A percentile compares a stretch with the other conserved stretches of the same genome.
These are phyloP conservation scores for Chlorella sp. DNA, from an alignment of 139 green algal species.

Conservation along the genomic window DNA sequence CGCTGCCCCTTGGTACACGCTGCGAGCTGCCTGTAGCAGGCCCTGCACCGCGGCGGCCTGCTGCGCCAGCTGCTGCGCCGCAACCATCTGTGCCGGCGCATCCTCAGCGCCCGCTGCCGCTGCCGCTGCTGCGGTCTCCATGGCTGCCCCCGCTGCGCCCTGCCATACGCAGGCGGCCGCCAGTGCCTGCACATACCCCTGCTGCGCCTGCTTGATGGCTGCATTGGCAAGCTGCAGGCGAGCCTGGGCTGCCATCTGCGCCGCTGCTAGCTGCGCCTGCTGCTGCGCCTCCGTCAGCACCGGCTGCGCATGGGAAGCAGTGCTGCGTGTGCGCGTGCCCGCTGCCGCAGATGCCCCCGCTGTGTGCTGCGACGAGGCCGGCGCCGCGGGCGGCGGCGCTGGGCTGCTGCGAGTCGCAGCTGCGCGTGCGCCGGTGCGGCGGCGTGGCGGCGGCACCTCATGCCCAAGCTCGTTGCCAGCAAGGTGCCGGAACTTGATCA, in stretches of 20 bases:
- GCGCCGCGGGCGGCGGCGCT: no score
- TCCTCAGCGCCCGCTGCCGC: not conserved
- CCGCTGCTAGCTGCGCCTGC: not conserved
- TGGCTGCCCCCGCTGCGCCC: not conserved
- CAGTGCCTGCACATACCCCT: not conserved
- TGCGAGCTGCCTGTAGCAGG: not conserved
- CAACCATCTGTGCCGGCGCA: not conserved
- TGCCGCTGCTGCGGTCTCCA: not conserved
- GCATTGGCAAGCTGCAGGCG: slow-evolving; percentile 9
- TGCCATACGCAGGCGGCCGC: not conserved
- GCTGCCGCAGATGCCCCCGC: no score
- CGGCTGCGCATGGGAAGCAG: not conserved
- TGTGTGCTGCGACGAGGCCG: no score
- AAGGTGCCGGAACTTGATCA: slow-evolving; percentile 77
- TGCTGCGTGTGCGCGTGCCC: no score
- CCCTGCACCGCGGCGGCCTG: not conserved
- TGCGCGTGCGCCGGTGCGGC: not conserved
- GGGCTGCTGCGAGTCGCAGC: not conserved
- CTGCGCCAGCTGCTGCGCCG: slow-evolving; percentile 4
- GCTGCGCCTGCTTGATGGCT: not conserved
- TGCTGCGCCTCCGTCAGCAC: not conserved
- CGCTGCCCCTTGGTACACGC: slow-evolving; percentile 12
- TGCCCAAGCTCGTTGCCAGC: not conserved
- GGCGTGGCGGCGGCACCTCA: not conserved
- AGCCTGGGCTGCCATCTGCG: not conserved